phyloP scores from a whole-genome alignment of 1,139 yeast species.

The Arxiozyma slooffiae region DNA sequence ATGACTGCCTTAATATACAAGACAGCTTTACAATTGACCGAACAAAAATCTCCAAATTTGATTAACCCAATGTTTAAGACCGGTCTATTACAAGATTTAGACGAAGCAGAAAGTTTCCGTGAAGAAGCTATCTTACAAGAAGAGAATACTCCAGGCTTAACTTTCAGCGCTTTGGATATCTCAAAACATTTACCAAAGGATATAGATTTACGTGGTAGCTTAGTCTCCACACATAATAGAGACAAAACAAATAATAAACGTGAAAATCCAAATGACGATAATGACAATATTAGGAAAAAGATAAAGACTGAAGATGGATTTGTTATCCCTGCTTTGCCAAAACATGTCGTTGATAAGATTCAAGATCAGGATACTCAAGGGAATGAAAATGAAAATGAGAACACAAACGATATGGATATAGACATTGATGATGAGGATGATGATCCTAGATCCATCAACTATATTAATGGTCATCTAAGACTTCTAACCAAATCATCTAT shows the following conservation, averaged over 20 bases:
- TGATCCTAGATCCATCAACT: constrained; percentile 26
- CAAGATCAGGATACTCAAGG: constrained; percentile 18
- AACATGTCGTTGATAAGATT: constrained; percentile 7
- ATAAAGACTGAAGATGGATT: constrained; percentile 38
- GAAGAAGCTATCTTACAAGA: constrained; percentile 26
- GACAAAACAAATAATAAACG: constrained; percentile 23
- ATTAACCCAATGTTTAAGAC: constrained; percentile 30
- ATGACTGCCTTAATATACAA: constrained; percentile 58
- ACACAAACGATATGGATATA: constrained; percentile 15
- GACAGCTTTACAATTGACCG: constrained; percentile 48
- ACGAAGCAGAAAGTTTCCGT: constrained; percentile 36
- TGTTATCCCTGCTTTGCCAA: constrained; percentile 20
- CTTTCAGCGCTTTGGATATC: constrained; percentile 47
- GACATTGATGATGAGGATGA: constrained; percentile 21
- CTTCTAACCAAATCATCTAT: constrained; percentile 38
- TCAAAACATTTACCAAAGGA: constrained; percentile 37
- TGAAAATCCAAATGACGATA: constrained; percentile 12
- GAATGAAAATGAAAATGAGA: constrained; percentile 20
- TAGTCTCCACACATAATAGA: constrained; percentile 33
- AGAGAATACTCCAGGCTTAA: constrained; percentile 27
- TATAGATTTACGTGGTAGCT: constrained; percentile 42
- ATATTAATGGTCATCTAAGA: constrained; percentile 40
- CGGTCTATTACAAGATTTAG: constrained; percentile 33
- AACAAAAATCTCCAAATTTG: constrained; percentile 42
- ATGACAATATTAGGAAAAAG: constrained; percentile 28